Evolutionary conservation across 1,139 yeast species (phyloP).

Genomic region (Chernovozyma sophiae-reginae): DNA sequence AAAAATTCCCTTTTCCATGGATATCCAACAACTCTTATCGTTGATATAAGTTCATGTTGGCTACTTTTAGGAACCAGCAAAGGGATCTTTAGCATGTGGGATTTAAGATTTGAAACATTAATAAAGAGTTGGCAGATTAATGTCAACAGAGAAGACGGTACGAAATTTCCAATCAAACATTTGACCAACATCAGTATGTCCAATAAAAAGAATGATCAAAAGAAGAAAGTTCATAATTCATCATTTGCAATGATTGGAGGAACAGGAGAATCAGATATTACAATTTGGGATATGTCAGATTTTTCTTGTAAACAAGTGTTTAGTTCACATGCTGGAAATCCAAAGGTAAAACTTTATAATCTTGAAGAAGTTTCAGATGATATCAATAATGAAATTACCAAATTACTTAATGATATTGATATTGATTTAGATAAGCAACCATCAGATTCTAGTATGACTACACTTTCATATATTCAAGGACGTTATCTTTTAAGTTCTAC

Average conservation of each 20-base stretch:
- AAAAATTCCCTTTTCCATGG: slow-evolving; percentile 67
- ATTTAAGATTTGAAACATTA: slow-evolving; percentile 59
- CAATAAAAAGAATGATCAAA: background rate
- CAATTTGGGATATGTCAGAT: slow-evolving; percentile 74
- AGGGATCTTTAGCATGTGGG: slow-evolving; percentile 81
- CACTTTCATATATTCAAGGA: background rate
- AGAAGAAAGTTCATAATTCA: background rate
- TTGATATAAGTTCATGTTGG: slow-evolving; percentile 58
- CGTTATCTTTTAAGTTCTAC: slow-evolving; percentile 25
- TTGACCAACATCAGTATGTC: background rate
- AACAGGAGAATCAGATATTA: slow-evolving; percentile 52
- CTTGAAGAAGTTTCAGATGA: slow-evolving; percentile 25
- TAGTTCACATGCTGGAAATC: slow-evolving; percentile 27
- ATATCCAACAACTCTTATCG: slow-evolving; percentile 51
- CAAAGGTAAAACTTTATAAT: slow-evolving; percentile 31
- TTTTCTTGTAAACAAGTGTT: slow-evolving; percentile 59
- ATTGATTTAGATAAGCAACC: slow-evolving; percentile 9
- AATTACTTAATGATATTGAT: slow-evolving; percentile 3
- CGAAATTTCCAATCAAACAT: slow-evolving; percentile 3
- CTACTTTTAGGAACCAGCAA: slow-evolving; percentile 67
- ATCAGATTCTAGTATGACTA: slow-evolving; percentile 12
- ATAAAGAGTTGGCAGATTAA: slow-evolving; percentile 55
- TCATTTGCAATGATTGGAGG: slow-evolving; percentile 62
- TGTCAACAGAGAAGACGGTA: slow-evolving; percentile 22
- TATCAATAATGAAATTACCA: slow-evolving; percentile 17